Conservation (phyloP, 2,329 filamentous ascomycete genomes). For the Apiospora pterosperma region DNA sequence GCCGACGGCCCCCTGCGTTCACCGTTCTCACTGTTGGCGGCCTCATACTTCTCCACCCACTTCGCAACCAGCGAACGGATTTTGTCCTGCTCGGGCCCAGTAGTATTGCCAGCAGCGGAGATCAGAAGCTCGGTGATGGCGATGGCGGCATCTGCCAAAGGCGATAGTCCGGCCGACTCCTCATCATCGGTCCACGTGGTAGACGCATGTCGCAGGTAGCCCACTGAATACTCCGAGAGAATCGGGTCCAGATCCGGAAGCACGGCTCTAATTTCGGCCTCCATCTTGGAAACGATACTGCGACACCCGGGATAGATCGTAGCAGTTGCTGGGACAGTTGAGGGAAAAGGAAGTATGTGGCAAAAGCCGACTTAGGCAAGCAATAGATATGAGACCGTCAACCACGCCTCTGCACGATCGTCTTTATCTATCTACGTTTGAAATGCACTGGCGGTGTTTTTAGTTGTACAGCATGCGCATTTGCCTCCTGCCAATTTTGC, state of each 20-base stretch:
- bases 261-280: constrained; percentile 79
- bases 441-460: neutral
- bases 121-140: constrained; percentile 84
- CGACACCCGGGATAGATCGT: neutral
- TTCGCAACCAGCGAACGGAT: constrained; percentile 84
- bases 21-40: constrained; percentile 69
- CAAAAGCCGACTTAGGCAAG: neutral
- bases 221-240: constrained; percentile 87
- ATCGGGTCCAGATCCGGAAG: constrained; percentile 86
- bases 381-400: neutral
- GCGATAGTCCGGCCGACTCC: constrained; percentile 67
- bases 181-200: constrained; percentile 75
- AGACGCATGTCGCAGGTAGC: constrained; percentile 91
- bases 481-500: constrained; percentile 5
- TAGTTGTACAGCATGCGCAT: constrained; percentile 1
- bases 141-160: constrained; percentile 78
- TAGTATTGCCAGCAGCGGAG: constrained; percentile 86
- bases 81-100: constrained; percentile 66
- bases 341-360: neutral
- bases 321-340: neutral
- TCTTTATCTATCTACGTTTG: neutral
- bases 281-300: constrained; percentile 53
- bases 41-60: constrained; percentile 80
- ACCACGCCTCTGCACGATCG: neutral
- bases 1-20: constrained; percentile 70